A percentile compares a stretch with the other conserved stretches of the same genome.
Evolutionary conservation across 257 asterid species (phyloP).

Genomic region (Fraxinus anomala): DNA sequence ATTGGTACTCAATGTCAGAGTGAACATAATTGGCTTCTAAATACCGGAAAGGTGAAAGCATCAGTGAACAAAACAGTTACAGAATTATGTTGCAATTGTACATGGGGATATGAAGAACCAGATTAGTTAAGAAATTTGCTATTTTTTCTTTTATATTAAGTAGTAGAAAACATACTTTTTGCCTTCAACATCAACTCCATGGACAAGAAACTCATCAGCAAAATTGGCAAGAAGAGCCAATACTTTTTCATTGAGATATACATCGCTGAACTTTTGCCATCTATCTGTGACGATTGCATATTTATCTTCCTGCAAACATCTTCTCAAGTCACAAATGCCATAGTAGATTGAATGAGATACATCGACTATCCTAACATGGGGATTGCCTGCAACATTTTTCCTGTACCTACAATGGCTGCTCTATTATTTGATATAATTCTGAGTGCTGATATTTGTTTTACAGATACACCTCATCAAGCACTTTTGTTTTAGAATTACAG

Average conservation of each 20-base stretch:
- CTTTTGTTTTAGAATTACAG: neutral
- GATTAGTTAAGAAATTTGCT: neutral
- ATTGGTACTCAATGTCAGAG: constrained; percentile 2
- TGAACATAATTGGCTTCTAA: constrained; percentile 14
- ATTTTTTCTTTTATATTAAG: neutral
- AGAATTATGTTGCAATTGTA: neutral
- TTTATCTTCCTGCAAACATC: constrained; percentile 54
- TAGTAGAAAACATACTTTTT: constrained; percentile 57
- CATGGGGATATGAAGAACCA: neutral
- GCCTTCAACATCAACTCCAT: constrained; percentile 99
- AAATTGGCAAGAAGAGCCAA: constrained; percentile 65
- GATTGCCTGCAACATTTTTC: constrained; percentile 17
- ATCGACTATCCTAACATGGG: neutral
- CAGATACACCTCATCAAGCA: neutral
- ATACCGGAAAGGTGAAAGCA: constrained; percentile 7
- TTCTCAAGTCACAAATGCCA: constrained; percentile 25
- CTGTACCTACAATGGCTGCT: neutral
- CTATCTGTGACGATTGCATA: constrained; percentile 93
- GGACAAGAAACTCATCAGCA: constrained; percentile 95
- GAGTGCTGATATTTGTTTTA: neutral
- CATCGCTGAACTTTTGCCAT: constrained; percentile 94
- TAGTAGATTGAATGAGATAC: constrained; percentile 8
- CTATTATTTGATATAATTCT: neutral
- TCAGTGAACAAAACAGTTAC: constrained; percentile 8
- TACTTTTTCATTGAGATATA: constrained; percentile 69